Base-by-base conservation (phyloP, 2,329 filamentous ascomycete genomes). In the Aureobasidium sp. region DNA sequence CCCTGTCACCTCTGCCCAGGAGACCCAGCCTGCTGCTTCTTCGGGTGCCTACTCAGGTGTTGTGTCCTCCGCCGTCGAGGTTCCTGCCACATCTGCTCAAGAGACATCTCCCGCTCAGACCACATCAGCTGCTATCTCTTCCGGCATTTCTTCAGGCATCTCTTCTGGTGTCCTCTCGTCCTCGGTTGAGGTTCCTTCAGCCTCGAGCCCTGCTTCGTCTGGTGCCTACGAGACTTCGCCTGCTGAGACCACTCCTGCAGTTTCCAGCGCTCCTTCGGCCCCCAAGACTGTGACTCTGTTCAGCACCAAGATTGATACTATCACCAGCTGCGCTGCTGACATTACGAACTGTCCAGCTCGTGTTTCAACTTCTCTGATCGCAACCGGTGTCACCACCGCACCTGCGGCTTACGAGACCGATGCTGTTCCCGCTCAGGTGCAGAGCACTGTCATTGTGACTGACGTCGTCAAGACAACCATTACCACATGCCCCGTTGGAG, bases 301-400 rank as follows among this genome's bases (percentile, higher is more conserved):
- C 59, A 56, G 45, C 62, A 65, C 64, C 44, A 53, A 52, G 49
- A 41, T 63, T 9, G 62, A 60, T 34, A 65, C 64, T 42, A 59
- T 65, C 62, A 64, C 62, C 42, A 56, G 47, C 45, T 65, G 64
- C 47, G 58, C 59, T 29, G 25, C 37, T 4, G 52, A 61, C 31
- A 60, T 65, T 42, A 62, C 59, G 20, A 59, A 71, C 65, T 77
- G 75, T 62, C 74, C 74, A 20, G 70, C 71, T 12, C 36, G 53
- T 39, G 39, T 36, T 14, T 66, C 64, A 8, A 64, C 62, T 5
- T 62, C 61, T 3, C 48, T 65, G 7, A 61, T 67, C 31, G 61
- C 67, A 14, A 61, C 51, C 15, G 59, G 52, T 14, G 53, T 62
- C 25, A 64, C 64, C 42, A 52, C 63, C 15, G 62, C 59, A 29